These are phyloP conservation scores for Flaveria brownii DNA, from an alignment of 129 eudicot species.

Conservation along the genomic window DNA sequence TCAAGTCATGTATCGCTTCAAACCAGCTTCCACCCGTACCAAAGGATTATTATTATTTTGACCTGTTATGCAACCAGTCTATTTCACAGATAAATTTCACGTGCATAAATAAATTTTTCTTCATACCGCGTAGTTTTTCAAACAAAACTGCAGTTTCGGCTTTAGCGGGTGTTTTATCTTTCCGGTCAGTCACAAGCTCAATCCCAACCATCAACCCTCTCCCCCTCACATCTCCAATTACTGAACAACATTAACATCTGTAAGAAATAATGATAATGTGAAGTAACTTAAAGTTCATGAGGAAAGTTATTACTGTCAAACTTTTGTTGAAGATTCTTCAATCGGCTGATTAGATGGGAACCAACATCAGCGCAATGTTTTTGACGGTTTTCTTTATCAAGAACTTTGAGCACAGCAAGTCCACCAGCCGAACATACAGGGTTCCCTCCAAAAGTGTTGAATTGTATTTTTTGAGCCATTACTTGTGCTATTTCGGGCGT, in stretches of 20 bases:
- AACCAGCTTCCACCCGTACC: too few species aligned
- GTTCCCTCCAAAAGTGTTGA: conserved; percentile 97
- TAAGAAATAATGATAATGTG: background rate
- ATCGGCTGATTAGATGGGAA: conserved; percentile 72
- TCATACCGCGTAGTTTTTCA: conserved; percentile 78
- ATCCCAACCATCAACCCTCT: conserved; percentile 97
- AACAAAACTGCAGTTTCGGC: conserved; percentile 84
- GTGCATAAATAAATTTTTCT: background rate
- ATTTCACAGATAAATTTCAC: background rate
- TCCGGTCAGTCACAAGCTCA: conserved; percentile 86
- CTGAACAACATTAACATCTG: conserved; percentile 33
- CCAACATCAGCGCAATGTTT: conserved; percentile 88
- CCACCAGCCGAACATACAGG: conserved; percentile 99
- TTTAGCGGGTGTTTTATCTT: conserved; percentile 91
- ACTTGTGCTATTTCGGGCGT: conserved; percentile 97
- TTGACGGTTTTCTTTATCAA: conserved; percentile 89
- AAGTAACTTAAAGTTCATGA: conserved; percentile 13
- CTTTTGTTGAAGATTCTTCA: conserved; percentile 69
- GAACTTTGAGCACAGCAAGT: conserved; percentile 83
- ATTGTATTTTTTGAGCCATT: conserved; percentile 90
- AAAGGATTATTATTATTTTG: background rate
- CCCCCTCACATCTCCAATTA: conserved; percentile 97
- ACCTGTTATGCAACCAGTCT: background rate
- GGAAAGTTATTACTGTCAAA: conserved; percentile 56
- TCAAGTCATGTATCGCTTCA: too few species aligned